Evolutionary conservation across 1,284 basidiomycete species (phyloP), one percentile per base, ranked within the genome.

Genomic region (Lentinula novae-zelandiae): DNA sequence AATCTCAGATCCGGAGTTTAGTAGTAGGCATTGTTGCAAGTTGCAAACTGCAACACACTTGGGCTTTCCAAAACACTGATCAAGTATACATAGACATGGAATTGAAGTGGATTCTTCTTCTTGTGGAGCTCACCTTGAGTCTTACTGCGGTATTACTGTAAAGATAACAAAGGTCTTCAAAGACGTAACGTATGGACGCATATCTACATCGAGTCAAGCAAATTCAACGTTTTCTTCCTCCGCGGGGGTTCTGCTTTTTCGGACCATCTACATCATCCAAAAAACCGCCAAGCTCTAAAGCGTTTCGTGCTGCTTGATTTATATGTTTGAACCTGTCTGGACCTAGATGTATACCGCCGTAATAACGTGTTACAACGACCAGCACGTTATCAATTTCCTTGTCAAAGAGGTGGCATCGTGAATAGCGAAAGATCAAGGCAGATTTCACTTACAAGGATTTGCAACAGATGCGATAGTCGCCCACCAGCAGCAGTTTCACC

Each of bases 301-400:
- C 93, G 68, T 92, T 92, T 22, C 94, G 79, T 6, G 93, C 94
- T 3, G 90, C 92, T 70, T 95, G 91, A 68, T 93, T 95, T 70
- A 95, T 95, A 66, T 94, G 90, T 71, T 95, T 96, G 79, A 96
- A 96, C 31, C 95, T 81, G 71, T 96, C 93, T 0, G 94, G 85
- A 1, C 94, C 92, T 0, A 96, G 78, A 64, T 89, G 88, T 27
- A 88, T 90, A 1, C 91, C 91, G 17, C 91, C 91, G 67, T 86
- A 93, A 71, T 89, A 90, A 46, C 89, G 85, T 9, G 90, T 91
- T 10, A 96, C 93, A 34, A 95, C 76, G 12, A 96, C 89, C 5
- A 96, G 77, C 8, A 95, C 90, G 67, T 94, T 86, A 60, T 86
- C 82, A n/a, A 89, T 78, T 63, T 92, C 89, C 88, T 90, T 17